These are phyloP conservation scores for Paramecium sexaurelia DNA, from an alignment of 73 alveolate species.

Conservation along the genomic window DNA sequence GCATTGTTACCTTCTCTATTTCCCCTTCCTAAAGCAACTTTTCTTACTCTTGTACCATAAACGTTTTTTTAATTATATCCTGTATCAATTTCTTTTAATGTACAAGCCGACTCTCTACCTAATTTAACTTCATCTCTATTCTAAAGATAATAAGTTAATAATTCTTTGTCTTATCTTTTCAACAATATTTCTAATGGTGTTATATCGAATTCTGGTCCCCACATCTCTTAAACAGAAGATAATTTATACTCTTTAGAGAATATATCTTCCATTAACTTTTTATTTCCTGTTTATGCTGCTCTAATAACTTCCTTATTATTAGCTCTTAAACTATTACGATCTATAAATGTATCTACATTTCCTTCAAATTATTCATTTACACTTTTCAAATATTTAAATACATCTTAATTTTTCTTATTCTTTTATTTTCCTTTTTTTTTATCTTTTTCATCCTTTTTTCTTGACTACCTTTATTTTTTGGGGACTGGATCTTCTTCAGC, in stretches of 20 bases:
- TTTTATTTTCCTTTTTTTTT: neutral
- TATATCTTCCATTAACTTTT: constrained; percentile 71
- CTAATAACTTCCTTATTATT: constrained; percentile 58
- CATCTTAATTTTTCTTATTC: neutral
- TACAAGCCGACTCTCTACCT: constrained; percentile 64
- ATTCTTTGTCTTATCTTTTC: constrained; percentile 72
- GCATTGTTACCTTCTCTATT: constrained; percentile 98
- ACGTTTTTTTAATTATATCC: constrained; percentile 88
- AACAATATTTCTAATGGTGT: constrained; percentile 82
- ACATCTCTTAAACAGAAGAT: neutral
- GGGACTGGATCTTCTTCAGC: neutral
- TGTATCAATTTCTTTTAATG: constrained; percentile 80
- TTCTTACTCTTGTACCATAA: constrained; percentile 89
- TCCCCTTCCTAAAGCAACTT: constrained; percentile 94
- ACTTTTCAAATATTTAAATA: neutral
- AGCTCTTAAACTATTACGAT: neutral
- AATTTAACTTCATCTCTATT: constrained; percentile 39
- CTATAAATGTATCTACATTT: neutral
- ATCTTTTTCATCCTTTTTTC: neutral
- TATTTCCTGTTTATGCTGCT: constrained; percentile 74
- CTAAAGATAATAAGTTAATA: constrained; percentile 71
- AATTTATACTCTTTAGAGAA: constrained; percentile 62
- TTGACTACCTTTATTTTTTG: neutral
- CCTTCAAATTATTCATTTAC: neutral
- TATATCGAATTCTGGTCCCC: constrained; percentile 58